phyloP scores from a whole-genome alignment of 1,284 basidiomycete species.

The Erythrobasidium hasegawianum region DNA sequence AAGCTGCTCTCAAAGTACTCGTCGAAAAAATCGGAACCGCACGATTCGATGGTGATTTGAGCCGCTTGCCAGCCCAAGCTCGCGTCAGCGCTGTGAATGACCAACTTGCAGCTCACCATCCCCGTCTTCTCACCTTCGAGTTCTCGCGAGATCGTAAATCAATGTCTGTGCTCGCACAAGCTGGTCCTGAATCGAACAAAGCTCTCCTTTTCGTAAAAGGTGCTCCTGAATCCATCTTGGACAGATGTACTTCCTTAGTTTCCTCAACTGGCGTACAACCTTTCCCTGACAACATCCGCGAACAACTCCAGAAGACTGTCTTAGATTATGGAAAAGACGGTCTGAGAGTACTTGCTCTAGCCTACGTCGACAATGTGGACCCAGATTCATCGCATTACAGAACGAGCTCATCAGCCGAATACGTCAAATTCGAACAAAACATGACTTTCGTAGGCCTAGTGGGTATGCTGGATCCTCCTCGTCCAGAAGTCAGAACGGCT shows the following conservation, averaged over 20 bases:
- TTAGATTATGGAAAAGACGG: constrained; percentile 72
- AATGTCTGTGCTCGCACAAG: constrained; percentile 87
- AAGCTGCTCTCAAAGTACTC: constrained; percentile 87
- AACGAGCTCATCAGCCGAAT: constrained; percentile 71
- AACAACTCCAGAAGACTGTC: constrained; percentile 61
- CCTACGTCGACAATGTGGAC: constrained; percentile 75
- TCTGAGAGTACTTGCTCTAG: constrained; percentile 85
- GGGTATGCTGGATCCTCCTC: constrained; percentile 96
- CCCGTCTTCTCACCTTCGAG: constrained; percentile 86
- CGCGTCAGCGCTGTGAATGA: constrained; percentile 81
- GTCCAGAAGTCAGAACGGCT: constrained; percentile 83
- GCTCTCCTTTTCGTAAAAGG: constrained; percentile 80
- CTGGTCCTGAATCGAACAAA: constrained; percentile 56
- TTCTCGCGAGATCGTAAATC: constrained; percentile 98
- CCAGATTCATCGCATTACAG: constrained; percentile 73
- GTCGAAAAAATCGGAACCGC: constrained; percentile 71
- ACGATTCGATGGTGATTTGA: constrained; percentile 56
- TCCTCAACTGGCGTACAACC: constrained; percentile 63
- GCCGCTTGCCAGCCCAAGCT: constrained; percentile 57
- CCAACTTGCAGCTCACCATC: constrained; percentile 67
- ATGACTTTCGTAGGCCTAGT: constrained; percentile 92
- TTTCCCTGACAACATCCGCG: constrained; percentile 62
- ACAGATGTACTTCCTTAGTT: constrained; percentile 73
- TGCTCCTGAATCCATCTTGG: constrained; percentile 89
- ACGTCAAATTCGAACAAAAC: constrained; percentile 80